phyloP scores from a whole-genome alignment of 2,329 filamentous ascomycete genomes.

The Decorospora gaudefroyi region DNA sequence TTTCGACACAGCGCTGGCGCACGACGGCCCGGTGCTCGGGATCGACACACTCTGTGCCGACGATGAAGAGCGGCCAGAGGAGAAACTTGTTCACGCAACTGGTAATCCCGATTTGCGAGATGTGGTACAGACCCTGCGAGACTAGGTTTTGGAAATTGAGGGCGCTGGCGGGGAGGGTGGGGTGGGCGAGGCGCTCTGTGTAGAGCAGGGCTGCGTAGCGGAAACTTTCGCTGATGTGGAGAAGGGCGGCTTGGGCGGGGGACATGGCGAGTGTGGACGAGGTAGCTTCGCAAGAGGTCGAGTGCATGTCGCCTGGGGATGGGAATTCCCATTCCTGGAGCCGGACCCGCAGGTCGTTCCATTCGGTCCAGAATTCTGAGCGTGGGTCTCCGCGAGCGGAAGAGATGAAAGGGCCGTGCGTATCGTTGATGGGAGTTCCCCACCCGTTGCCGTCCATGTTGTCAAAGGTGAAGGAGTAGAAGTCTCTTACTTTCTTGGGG shows the following conservation, averaged over 20 bases:
- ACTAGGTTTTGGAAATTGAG: conserved; percentile 83
- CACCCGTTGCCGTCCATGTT: conserved; percentile 72
- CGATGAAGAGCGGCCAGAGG: conserved; percentile 90
- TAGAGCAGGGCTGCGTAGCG: conserved; percentile 87
- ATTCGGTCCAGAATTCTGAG: conserved; percentile 77
- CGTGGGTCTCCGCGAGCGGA: conserved; percentile 59
- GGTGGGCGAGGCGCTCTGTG: conserved; percentile 82
- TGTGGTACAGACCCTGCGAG: conserved; percentile 79
- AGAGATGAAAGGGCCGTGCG: conserved; percentile 48
- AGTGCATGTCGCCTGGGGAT: conserved; percentile 34
- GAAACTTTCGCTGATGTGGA: conserved; percentile 86
- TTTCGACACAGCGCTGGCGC: conserved; percentile 78
- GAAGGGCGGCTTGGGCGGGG: conserved; percentile 70
- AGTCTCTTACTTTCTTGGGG: conserved; percentile 50
- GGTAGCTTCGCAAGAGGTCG: conserved; percentile 31
- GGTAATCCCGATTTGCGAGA: conserved; percentile 74
- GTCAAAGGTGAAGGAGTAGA: conserved; percentile 59
- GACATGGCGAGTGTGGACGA: conserved; percentile 35
- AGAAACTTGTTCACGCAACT: conserved; percentile 82
- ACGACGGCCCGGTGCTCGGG: conserved; percentile 78
- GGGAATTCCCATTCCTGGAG: conserved; percentile 80
- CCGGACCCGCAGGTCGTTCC: conserved; percentile 75
- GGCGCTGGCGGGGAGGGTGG: conserved; percentile 71
- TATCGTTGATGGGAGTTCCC: conserved; percentile 61
- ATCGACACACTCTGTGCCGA: conserved; percentile 85